Evolutionary conservation across 2,329 filamentous ascomycete genomes (phyloP).

Genomic region (Pseudogymnoascus sp.): DNA sequence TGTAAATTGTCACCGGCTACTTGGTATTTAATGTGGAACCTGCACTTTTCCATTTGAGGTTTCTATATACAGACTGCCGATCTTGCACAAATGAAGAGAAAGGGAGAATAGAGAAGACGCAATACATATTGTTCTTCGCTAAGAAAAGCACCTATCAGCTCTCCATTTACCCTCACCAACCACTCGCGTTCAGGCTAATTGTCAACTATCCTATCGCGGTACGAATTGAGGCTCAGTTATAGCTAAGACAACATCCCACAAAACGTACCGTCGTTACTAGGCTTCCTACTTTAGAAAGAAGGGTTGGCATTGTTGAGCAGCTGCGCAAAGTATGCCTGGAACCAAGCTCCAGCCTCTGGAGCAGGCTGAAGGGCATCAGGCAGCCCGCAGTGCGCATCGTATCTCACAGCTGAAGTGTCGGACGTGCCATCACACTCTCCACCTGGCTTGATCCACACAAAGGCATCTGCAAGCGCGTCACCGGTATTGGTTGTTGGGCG

Average conservation of each 20-base stretch:
- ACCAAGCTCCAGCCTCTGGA: constrained; percentile 64
- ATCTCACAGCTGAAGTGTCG: constrained; percentile 36
- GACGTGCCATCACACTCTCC: constrained; percentile 39
- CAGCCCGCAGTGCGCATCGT: constrained; percentile 44
- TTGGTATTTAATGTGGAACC: background rate
- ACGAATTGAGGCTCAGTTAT: background rate
- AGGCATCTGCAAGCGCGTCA: constrained; percentile 52
- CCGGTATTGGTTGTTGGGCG: constrained; percentile 57
- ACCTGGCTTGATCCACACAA: constrained; percentile 66
- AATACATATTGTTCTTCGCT: background rate
- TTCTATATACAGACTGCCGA: constrained; percentile 3
- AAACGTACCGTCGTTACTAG: background rate
- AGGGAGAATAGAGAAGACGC: background rate
- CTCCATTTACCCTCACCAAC: background rate
- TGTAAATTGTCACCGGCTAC: background rate
- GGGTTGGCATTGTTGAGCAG: constrained; percentile 49
- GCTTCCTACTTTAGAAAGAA: constrained; percentile 33
- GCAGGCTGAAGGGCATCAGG: constrained; percentile 52
- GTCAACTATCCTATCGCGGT: background rate
- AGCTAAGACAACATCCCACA: background rate
- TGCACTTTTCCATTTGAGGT: background rate
- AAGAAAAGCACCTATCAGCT: background rate
- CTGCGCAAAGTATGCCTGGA: constrained; percentile 49
- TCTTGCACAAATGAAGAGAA: background rate
- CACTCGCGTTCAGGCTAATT: background rate